Base-by-base conservation (phyloP, 768 basidiomycete species). In the Phanerochaete sordida region DNA sequence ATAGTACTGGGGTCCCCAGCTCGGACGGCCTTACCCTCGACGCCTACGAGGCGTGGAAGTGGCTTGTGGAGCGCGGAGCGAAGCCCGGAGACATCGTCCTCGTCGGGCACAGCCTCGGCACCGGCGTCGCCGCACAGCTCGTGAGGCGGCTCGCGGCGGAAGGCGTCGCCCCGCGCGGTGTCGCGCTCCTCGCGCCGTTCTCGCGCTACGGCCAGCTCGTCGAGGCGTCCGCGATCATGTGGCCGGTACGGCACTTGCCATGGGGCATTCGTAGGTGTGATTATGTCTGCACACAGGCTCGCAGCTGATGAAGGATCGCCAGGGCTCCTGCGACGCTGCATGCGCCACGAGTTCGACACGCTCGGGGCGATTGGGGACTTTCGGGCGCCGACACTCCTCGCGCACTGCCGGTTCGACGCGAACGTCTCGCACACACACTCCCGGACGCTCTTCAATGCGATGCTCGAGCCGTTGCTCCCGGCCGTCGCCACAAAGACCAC, bases 71-170 rank as follows among this genome's bases (percentile, higher is more conserved):
- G 9, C 77, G 82, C 23, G 88, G 87, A 16, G 87, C 85, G 35
- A 72, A 70, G 26, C 72, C 82, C 0, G 75, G 83, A 33, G 77
- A 87, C 60, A 79, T 97, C 37, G 75, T 93, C 3, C 70, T 98
- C 45, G 76, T 92, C 2, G 95, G 95, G 0, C 93, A 95, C 66
- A 95, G 92, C 64, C 76, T 98, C 13, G 95, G 95, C 1, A 95
- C 95, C 0, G 94, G 87, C 0, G 89, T 98, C 1, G 79, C 73
- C 0, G 76, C 76, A 27, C 77, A 67, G 55, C 70, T 80, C 11
- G 77, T 73, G 16, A 75, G 69, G 27, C 63, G 71, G 49, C 70
- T 85, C 3, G 74, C 74, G 13, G 61, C 59, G 1, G 77, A 82
- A 61, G 77, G 76, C 74, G 62, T 74, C 30, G 62, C 65, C 23